phyloP scores from a whole-genome alignment of 164 flowering plant species.

The Platanus orientalis region DNA sequence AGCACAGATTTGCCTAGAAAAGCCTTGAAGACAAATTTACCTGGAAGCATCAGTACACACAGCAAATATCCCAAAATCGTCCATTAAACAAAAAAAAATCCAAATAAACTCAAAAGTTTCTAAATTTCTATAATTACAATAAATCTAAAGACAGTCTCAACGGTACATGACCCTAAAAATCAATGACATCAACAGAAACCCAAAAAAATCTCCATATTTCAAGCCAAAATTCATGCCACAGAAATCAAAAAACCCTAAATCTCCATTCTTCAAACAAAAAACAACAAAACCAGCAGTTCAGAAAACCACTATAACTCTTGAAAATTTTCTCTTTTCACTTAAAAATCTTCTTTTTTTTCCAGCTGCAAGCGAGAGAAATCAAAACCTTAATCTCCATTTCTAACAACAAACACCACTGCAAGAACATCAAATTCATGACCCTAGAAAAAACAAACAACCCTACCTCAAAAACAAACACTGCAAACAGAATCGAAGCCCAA shows the following conservation, averaged over 20 bases:
- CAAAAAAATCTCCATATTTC: not conserved
- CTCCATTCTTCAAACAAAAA: not conserved
- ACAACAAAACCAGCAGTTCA: not conserved
- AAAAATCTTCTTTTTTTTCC: too few species aligned
- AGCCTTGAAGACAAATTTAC: not conserved
- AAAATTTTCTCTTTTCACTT: not conserved
- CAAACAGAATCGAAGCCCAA: slow-evolving; percentile 6
- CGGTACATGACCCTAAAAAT: not conserved
- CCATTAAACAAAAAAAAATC: not conserved
- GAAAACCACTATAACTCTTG: not conserved
- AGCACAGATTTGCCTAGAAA: not conserved
- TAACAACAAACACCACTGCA: not conserved
- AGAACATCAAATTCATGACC: not conserved
- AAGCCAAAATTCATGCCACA: not conserved
- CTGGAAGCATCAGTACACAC: not conserved
- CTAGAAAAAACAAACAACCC: not conserved
- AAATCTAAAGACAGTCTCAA: not conserved
- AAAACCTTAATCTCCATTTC: slow-evolving; percentile 1
- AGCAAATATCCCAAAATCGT: not conserved
- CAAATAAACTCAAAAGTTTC: not conserved
- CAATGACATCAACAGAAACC: not conserved
- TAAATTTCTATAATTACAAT: not conserved
- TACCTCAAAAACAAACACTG: slow-evolving; percentile 12
- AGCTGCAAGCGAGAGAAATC: too few species aligned
- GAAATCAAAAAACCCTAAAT: slow-evolving; percentile 4